These are phyloP conservation scores for Septoria petroselini DNA, from an alignment of 2,329 filamentous ascomycete genomes.

Conservation along the genomic window DNA sequence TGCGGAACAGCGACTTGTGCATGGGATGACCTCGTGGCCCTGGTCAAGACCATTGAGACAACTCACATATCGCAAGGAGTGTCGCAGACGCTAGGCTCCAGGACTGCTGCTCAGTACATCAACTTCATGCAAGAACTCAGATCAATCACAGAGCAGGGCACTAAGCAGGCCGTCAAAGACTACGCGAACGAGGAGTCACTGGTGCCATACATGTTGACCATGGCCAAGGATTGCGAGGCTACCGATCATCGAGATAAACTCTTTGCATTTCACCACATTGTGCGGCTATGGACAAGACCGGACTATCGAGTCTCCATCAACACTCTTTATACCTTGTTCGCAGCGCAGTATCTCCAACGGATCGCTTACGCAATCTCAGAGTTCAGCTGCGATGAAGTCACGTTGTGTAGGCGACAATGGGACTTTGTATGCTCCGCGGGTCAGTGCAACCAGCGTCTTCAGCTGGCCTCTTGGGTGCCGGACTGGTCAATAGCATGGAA, in stretches of 20 bases:
- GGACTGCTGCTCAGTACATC: conserved; percentile 22
- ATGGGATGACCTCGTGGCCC: conserved; percentile 24
- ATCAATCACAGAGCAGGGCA: conserved; percentile 19
- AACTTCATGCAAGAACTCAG: conserved; percentile 25
- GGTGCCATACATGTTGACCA: conserved; percentile 19
- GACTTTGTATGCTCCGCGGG: conserved; percentile 23
- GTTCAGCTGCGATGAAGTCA: conserved; percentile 22
- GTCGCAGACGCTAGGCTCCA: conserved; percentile 20
- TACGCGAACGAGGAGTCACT: conserved; percentile 21
- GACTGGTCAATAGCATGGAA: conserved; percentile 25
- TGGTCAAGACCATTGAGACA: conserved; percentile 17
- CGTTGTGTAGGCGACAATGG: conserved; percentile 17
- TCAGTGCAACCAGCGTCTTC: conserved; percentile 19
- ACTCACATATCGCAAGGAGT: conserved; percentile 10
- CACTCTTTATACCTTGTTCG: conserved; percentile 21
- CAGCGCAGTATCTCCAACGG: conserved; percentile 21
- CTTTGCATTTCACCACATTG: conserved; percentile 24
- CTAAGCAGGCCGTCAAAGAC: conserved; percentile 23
- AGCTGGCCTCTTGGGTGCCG: conserved; percentile 21
- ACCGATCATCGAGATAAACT: conserved; percentile 26
- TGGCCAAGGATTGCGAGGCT: conserved; percentile 26
- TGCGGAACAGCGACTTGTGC: conserved; percentile 19
- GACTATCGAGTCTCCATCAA: conserved; percentile 23
- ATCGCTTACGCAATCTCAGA: conserved; percentile 24
- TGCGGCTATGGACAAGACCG: conserved; percentile 20